A percentile compares a stretch with the other conserved stretches of the same genome.
phyloP scores from a whole-genome alignment of 2,329 filamentous ascomycete genomes.

The Cercospora berteroae region DNA sequence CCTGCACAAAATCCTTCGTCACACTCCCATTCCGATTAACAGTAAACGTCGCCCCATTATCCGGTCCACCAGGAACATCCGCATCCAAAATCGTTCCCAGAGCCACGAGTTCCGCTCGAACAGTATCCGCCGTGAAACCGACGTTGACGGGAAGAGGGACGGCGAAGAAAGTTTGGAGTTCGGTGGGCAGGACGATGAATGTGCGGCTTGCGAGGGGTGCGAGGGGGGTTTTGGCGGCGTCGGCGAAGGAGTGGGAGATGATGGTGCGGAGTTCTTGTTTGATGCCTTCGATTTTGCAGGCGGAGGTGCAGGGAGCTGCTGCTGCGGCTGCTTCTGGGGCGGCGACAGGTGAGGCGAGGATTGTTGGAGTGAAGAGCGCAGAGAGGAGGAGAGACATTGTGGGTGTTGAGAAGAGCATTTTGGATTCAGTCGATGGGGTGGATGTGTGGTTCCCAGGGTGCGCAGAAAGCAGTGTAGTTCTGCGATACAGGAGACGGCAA shows the following conservation, averaged over 20 bases:
- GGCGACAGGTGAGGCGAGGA: background rate
- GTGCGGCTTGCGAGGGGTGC: slow-evolving; percentile 13
- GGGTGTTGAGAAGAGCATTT: background rate
- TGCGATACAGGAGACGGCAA: background rate
- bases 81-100: slow-evolving; percentile 13
- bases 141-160: slow-evolving; percentile 13
- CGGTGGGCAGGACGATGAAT: slow-evolving; percentile 8
- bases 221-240: slow-evolving; percentile 13
- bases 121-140: slow-evolving; percentile 15
- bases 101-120: slow-evolving; percentile 14
- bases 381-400: background rate
- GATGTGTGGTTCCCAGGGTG: background rate
- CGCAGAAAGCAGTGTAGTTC: background rate
- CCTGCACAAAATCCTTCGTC: slow-evolving; percentile 17
- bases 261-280: slow-evolving; percentile 22
- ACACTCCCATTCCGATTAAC: slow-evolving; percentile 17
- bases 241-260: slow-evolving; percentile 11
- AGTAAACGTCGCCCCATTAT: slow-evolving; percentile 4
- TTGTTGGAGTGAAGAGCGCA: background rate
- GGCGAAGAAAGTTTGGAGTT: background rate
- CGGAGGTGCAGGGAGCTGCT: background rate
- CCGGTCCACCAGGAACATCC: slow-evolving; percentile 10
- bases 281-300: slow-evolving; percentile 8
- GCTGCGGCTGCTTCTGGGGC: background rate
- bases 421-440: background rate